Evolutionary conservation across 768 basidiomycete genomes (phyloP).

Genomic region (Leccinellum albellum): DNA sequence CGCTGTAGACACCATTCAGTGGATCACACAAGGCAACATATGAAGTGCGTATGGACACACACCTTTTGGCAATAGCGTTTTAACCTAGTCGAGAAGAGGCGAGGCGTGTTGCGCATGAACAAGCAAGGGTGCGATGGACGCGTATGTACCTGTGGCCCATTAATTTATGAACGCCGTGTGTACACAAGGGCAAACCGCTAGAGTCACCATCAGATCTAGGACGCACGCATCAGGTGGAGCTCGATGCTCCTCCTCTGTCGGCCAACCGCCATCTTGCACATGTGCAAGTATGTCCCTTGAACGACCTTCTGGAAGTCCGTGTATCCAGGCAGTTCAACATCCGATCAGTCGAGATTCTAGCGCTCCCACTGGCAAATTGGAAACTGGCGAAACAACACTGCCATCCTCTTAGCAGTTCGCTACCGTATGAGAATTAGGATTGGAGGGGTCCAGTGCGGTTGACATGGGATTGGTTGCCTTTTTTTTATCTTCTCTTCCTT

Average conservation of each 20-base stretch:
- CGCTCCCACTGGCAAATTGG: slow-evolving; percentile 20
- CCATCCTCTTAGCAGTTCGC: slow-evolving; percentile 18
- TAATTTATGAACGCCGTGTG: slow-evolving; percentile 21
- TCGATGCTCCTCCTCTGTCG: slow-evolving; percentile 15
- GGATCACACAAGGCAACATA: slow-evolving; percentile 1
- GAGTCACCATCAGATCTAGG: neutral
- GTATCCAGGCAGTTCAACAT: slow-evolving; percentile 28
- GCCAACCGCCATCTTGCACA: slow-evolving; percentile 11
- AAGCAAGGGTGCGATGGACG: slow-evolving; percentile 15
- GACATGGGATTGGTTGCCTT: slow-evolving; percentile 2
- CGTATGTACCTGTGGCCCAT: slow-evolving; percentile 9
- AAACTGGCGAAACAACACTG: slow-evolving; percentile 5
- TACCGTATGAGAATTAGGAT: slow-evolving; percentile 6
- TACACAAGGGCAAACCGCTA: slow-evolving; percentile 10
- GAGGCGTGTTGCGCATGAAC: slow-evolving; percentile 14
- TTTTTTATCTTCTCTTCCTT: neutral
- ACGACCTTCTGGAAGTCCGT: slow-evolving; percentile 26
- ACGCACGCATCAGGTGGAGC: neutral
- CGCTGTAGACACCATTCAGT: slow-evolving; percentile 6
- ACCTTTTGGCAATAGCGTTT: slow-evolving; percentile 6
- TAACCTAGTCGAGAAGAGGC: slow-evolving; percentile 9
- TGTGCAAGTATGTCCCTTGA: slow-evolving; percentile 14
- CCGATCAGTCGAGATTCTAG: slow-evolving; percentile 31
- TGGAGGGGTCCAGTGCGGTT: slow-evolving; percentile 4
- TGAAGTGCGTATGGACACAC: slow-evolving; percentile 8